Base-by-base conservation (phyloP, 352 stramenopile genomes). In the Phytophthora kernoviae region DNA sequence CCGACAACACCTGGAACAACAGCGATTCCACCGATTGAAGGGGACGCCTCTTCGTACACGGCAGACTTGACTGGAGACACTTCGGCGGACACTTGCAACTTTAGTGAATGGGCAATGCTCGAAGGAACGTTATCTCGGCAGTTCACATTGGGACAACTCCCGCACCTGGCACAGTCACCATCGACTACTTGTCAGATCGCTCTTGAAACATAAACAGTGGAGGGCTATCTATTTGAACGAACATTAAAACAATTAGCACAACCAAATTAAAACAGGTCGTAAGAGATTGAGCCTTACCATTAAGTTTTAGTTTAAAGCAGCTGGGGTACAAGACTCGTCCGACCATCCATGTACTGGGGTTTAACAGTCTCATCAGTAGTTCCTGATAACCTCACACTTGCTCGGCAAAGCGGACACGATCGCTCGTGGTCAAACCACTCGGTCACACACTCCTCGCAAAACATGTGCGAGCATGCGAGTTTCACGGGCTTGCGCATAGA, bases 391-490 rank as follows among this genome's bases (percentile, higher is more conserved):
- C 62, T 61, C 17, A 94, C 79, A 22, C 57, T 78, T 5, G 84
- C 81, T 54, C 84, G 81, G 12, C 84, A 94, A 7, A 94, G 68
- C 10, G 84, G 84, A 22, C 84, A 94, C 2, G 80, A 90, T n/a
- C 81, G 80, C 61, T 94, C 84, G 49, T 87, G 82, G 33, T 94
- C 81, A 54, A 94, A 89, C 84, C 84, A 94, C 44, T 94, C 84
- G 21, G 75, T 83, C 41, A 94, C 82, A 53, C 84, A 94, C 36
- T 92, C 84, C 62, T 94, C 84, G 53, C 84, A 94, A 55, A 94
- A 94, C 73, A 94, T 84, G 64, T 94, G 84, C 36, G 80, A 74
- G 42, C 84, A 94, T 46, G 67, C 68, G 18, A 94, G 77, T 47
- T 92, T 88, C 24, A 94, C 84, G 8, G 84, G 84, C 21, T 62